These are phyloP conservation scores for Sherardia arvensis DNA, from an alignment of 257 asterid species.

Conservation along the genomic window DNA sequence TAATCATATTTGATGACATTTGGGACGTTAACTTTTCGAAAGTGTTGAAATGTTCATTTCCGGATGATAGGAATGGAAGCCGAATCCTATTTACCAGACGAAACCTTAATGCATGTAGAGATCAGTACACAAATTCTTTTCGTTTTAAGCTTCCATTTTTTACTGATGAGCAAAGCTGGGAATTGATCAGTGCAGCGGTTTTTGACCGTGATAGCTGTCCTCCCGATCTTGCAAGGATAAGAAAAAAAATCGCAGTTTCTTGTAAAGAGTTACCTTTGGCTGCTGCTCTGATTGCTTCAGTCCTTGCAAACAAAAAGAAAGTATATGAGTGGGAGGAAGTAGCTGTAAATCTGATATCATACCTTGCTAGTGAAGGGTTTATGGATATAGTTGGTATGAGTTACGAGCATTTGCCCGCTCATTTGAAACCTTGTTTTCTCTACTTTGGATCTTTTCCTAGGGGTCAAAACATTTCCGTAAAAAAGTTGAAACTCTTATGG, in stretches of 20 bases:
- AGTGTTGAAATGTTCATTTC: background rate
- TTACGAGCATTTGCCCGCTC: background rate
- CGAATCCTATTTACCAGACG: background rate
- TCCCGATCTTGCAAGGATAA: background rate
- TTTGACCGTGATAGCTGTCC: background rate
- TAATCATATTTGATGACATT: background rate
- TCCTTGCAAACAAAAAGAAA: background rate
- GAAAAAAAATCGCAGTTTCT: background rate
- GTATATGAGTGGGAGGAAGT: background rate
- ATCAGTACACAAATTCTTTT: too few species aligned
- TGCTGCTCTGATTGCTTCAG: background rate
- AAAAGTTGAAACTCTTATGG: background rate
- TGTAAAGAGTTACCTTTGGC: background rate
- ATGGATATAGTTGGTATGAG: background rate
- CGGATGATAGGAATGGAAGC: background rate
- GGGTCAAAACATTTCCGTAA: background rate
- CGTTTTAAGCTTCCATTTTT: background rate
- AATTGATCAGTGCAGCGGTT: too few species aligned
- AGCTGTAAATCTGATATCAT: background rate
- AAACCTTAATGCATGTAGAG: too few species aligned
- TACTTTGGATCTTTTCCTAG: constrained; percentile 1
- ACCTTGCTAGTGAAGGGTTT: background rate
- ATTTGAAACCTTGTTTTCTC: constrained; percentile 2
- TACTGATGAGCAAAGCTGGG: background rate
- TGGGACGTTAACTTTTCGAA: background rate